phyloP scores from a whole-genome alignment of 768 basidiomycete species.

The Lentinula detonsa region DNA sequence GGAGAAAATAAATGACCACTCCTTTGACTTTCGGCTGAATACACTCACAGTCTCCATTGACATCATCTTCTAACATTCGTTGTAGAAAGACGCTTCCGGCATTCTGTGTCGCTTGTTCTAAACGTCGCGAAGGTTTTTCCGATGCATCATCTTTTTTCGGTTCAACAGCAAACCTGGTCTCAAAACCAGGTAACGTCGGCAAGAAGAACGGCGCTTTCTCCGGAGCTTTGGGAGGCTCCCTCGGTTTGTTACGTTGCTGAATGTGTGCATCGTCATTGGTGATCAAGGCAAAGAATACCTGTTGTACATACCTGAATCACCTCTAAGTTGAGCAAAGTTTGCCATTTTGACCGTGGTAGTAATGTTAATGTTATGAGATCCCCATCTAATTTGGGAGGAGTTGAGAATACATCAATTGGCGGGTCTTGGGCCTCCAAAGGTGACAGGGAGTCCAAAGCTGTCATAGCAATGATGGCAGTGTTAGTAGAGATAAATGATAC shows the following conservation, averaged over 20 bases:
- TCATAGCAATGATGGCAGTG: neutral
- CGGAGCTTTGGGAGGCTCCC: constrained; percentile 90
- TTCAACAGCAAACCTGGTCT: constrained; percentile 68
- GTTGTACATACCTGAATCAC: constrained; percentile 67
- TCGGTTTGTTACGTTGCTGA: constrained; percentile 94
- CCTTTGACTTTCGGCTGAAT: neutral
- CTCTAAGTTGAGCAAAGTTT: constrained; percentile 93
- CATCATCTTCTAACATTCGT: constrained; percentile 50
- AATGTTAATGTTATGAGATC: constrained; percentile 92
- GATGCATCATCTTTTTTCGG: constrained; percentile 29
- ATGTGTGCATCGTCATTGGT: neutral
- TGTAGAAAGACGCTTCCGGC: constrained; percentile 68
- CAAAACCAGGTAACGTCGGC: constrained; percentile 85
- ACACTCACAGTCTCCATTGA: constrained; percentile 64
- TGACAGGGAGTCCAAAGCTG: constrained; percentile 72
- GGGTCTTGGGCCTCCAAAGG: constrained; percentile 54
- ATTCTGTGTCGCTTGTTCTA: constrained; percentile 46
- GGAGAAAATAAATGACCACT: constrained; percentile 7
- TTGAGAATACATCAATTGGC: constrained; percentile 67
- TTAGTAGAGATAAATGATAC: neutral
- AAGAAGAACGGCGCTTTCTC: constrained; percentile 98
- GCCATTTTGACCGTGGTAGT: constrained; percentile 91
- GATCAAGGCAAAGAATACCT: neutral
- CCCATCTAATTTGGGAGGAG: constrained; percentile 83
- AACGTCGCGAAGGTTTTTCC: constrained; percentile 40